Base-by-base conservation (phyloP, 257 asterid genomes). In the Solanum megistacrolobum region DNA sequence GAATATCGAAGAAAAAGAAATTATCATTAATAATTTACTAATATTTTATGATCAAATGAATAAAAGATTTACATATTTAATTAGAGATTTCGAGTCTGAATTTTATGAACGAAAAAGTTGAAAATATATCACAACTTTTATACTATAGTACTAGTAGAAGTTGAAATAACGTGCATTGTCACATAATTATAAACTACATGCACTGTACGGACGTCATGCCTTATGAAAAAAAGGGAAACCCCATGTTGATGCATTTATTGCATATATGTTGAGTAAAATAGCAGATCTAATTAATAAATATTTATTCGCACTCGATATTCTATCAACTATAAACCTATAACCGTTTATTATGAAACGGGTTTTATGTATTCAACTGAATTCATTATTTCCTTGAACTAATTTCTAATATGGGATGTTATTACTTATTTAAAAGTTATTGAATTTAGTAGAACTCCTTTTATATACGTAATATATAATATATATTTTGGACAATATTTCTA, bases 11-110 rank as follows among this genome's bases (percentile, higher is more conserved):
- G 25, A 52, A 25, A 12, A 25, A 25, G 7, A 66, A 25, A 66
- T 0, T 12, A 12, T 1, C 0, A 65, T 13, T 65, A 0, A 11
- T 65, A 11, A n/a, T 5, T n/a, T 0, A n/a, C 5, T 10, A 65
- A n/a, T 11, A 65, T 65, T 65, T 62, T 1, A 25, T 25, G 4
- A 65, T 25, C 34, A 25, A 2, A 25, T 25, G 1, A 65, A n/a
- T 65, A n/a, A 10, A 65, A 65, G 0, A 4, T 2, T 25, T 65
- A 65, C 18, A 2, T 5, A 65, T 12, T 25, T 25, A 5, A 12
- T 25, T 12, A 66, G 0, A 66, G 6, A 6, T 27, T 27, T 66
- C 0, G 8, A 66, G 0, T 66, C 0, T 6, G 9, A 66, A 5
- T 27, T 68, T 1, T 0, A 27, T 25, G 10, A 68, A 27, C 16